Evolutionary conservation across 768 basidiomycete species (phyloP).

Genomic region (Termitomyces sp.): DNA sequence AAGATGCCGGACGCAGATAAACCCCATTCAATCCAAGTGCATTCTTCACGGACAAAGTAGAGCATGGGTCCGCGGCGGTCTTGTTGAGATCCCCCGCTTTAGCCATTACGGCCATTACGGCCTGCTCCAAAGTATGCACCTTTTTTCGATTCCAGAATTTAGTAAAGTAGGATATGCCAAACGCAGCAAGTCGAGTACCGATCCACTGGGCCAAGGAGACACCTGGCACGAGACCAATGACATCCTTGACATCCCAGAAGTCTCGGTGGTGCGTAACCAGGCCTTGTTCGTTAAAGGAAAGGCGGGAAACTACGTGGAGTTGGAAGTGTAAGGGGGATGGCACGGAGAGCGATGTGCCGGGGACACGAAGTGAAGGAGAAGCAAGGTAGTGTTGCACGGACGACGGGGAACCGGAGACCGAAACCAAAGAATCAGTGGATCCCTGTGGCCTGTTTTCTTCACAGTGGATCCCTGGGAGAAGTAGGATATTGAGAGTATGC

Average conservation of each 20-base stretch:
- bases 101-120: constrained; percentile 8
- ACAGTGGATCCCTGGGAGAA: constrained; percentile 67
- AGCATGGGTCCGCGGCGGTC: constrained; percentile 12
- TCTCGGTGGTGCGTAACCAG: constrained; percentile 76
- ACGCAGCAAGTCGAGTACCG: constrained; percentile 53
- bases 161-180: constrained; percentile 42
- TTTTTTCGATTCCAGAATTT: constrained; percentile 24
- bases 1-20: constrained; percentile 6
- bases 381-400: constrained; percentile 27
- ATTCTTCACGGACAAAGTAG: constrained; percentile 14
- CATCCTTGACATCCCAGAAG: constrained; percentile 75
- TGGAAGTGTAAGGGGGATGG: constrained; percentile 72
- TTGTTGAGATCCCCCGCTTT: constrained; percentile 13
- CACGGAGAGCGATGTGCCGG: constrained; percentile 50
- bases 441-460: constrained; percentile 27
- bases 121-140: constrained; percentile 4
- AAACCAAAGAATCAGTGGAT: constrained; percentile 35
- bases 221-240: constrained; percentile 69
- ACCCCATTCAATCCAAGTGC: constrained; percentile 17
- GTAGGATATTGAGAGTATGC: constrained; percentile 71
- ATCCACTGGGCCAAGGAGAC: constrained; percentile 66
- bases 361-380: constrained; percentile 47
- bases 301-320: constrained; percentile 64
- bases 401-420: constrained; percentile 23
- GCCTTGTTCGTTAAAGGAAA: constrained; percentile 80